Evolutionary conservation across 2,329 filamentous ascomycete genomes (phyloP).

Genomic region (Raffaelea arxii): DNA sequence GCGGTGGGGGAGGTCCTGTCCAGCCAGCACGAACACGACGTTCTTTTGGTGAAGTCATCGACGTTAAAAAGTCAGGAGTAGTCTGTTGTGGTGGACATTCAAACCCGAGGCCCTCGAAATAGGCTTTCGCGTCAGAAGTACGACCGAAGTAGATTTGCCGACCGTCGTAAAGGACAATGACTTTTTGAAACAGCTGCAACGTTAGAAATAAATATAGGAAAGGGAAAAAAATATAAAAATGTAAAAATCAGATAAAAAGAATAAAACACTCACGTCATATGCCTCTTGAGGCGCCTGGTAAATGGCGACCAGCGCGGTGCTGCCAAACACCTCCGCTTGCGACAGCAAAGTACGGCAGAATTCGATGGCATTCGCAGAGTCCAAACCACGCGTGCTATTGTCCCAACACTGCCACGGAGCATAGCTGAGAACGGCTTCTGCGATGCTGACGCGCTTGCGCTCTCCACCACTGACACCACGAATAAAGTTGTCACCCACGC

Average conservation of each 20-base stretch:
- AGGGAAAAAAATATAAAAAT: neutral
- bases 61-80: slow-evolving; percentile 63
- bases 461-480: slow-evolving; percentile 66
- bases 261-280: slow-evolving; percentile 48
- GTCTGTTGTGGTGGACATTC: slow-evolving; percentile 56
- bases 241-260: neutral
- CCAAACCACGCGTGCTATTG: slow-evolving; percentile 63
- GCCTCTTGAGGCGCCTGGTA: slow-evolving; percentile 57
- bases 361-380: slow-evolving; percentile 65
- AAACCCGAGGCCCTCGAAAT: slow-evolving; percentile 58
- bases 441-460: slow-evolving; percentile 55
- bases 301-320: slow-evolving; percentile 59
- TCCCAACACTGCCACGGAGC: slow-evolving; percentile 55
- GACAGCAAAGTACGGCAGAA: slow-evolving; percentile 61
- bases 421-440: slow-evolving; percentile 47
- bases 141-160: slow-evolving; percentile 53
- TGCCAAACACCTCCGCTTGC: slow-evolving; percentile 55
- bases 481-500: slow-evolving; percentile 63
- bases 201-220: neutral
- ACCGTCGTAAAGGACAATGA: slow-evolving; percentile 45
- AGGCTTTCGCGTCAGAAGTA: slow-evolving; percentile 48
- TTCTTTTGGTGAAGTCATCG: slow-evolving; percentile 51
- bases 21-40: slow-evolving; percentile 45
- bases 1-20: slow-evolving; percentile 39
- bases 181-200: slow-evolving; percentile 41